Base-by-base conservation (phyloP, 768 basidiomycete species). In the Fomitopsis serialis region DNA sequence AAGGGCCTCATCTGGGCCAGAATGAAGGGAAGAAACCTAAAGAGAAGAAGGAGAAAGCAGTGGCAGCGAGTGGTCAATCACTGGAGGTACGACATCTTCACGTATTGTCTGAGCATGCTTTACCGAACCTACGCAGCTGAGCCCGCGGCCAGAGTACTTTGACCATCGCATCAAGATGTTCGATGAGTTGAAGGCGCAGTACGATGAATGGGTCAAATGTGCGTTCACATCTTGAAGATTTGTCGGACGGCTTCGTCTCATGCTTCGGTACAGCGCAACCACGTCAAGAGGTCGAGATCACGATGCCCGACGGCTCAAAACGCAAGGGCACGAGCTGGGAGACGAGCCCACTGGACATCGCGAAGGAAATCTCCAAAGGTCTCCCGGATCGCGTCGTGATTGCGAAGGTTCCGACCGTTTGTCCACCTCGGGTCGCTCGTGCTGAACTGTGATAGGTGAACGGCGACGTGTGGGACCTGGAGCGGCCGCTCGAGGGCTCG, bases 281-380 rank as follows among this genome's bases (percentile, higher is more conserved):
- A 7, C 82, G 92, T 36, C 82, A 89, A 58, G 83, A 87, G 45
- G 96, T 98, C 61, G 76, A 73, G 2, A 74, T 99, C 64, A 93
- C 90, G 3, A 69, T 99, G 58, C 87, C 84, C 5, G 91, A 98
- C 74, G 93, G 95, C 15, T 84, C 87, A 7, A 79, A 86, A 61
- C 81, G 90, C 49, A 82, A 88, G 56, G 96, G 82, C 19, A 92
- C 75, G 55, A 87, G 90, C 68, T 99, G 92, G 92, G 91, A 97
- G 74, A 98, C 96, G 19, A 88, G 81, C 52, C 97, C 97, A 1
- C 80, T 98, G 82, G 83, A 89, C 62, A 72, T 99, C 54, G 95
- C 96, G 43, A 89, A 90, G 66, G 84, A 84, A 61, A 77, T 99
- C 45, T 87, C 89, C 15, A 90, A 92, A 70, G 84, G 87, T 62